Base-by-base conservation (phyloP, 208 protist species). In the Zelonia costaricensis region DNA sequence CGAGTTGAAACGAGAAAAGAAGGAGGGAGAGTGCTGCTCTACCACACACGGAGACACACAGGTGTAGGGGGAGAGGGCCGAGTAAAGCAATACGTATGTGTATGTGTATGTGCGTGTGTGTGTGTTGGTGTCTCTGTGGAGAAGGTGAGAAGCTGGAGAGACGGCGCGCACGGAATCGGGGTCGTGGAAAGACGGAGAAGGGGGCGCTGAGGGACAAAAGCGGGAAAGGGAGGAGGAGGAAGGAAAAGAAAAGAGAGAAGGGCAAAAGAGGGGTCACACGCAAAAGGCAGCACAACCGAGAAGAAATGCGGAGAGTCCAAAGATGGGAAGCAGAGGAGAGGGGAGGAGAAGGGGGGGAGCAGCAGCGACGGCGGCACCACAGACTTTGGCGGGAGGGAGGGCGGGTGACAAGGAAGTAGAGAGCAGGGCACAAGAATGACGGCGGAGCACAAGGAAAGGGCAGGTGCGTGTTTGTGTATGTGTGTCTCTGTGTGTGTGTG, bases 21-120 rank as follows among this genome's bases (percentile, higher is more conserved):
- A 54, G 23, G 23, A 35, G 30, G 43, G n/a, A 25, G 43, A 12
- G 16, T 47, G 45, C 31, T 27, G 23, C 16, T 31, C 15, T 20
- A 51, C 15, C 45, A 51, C 45, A 51, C 15, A 51, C 25, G 27
- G 25, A 51, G 45, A 18, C 45, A 51, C 45, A 49, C 23, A 42
- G 13, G n/a, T 42, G n/a, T 16, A 28, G 43, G 4, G 43, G 43
- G n/a, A n/a, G n/a, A n/a, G n/a, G n/a, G 20, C 22, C 43, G 5
- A 51, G 23, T 31, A 20, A 51, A 51, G 20, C 7, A 3, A 28
- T n/a, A n/a, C n/a, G n/a, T n/a, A n/a, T n/a, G n/a, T n/a, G n/a
- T n/a, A n/a, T n/a, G n/a, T n/a, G n/a, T n/a, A n/a, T n/a, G n/a
- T n/a, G n/a, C n/a, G n/a, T n/a, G n/a, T n/a, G n/a, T n/a, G n/a